A percentile compares a stretch with the other conserved stretches of the same genome.
Conservation (phyloP, 352 stramenopile species). For the Globisporangium takayamanum region DNA sequence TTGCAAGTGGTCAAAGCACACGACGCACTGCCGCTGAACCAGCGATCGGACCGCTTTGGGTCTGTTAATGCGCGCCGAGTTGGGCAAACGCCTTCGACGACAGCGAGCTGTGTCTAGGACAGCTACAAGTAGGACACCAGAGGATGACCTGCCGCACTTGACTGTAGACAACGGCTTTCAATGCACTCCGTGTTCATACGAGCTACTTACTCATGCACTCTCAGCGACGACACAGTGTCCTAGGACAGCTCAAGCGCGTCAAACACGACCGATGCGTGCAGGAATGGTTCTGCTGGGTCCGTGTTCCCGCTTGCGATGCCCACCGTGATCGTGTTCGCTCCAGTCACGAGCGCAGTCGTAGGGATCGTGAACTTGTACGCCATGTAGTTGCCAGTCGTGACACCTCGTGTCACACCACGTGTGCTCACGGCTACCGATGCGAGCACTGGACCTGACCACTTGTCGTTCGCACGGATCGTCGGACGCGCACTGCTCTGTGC, state of each 20-base stretch:
- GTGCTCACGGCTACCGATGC: slow-evolving; percentile 32
- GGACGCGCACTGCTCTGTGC: slow-evolving; percentile 24
- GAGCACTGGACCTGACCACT: slow-evolving; percentile 27
- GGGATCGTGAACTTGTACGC: slow-evolving; percentile 45
- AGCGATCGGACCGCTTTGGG: too few species aligned
- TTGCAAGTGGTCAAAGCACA: too few species aligned
- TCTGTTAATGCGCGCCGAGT: too few species aligned
- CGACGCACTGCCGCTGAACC: too few species aligned
- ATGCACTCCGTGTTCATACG: too few species aligned
- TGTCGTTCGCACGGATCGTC: slow-evolving; percentile 30
- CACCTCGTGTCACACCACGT: slow-evolving; percentile 37
- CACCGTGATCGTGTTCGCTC: slow-evolving; percentile 32
- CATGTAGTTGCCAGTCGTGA: slow-evolving; percentile 41
- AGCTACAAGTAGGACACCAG: too few species aligned
- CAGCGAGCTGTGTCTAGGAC: too few species aligned
- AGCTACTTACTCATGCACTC: too few species aligned
- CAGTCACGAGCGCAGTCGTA: slow-evolving; percentile 23
- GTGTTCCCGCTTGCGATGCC: slow-evolving; percentile 32
- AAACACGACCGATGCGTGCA: slow-evolving; percentile 37
- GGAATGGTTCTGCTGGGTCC: slow-evolving; percentile 32
- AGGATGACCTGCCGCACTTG: too few species aligned
- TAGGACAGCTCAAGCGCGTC: slow-evolving; percentile 43
- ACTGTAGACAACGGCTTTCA: too few species aligned
- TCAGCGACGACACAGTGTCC: neutral
- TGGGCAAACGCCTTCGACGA: too few species aligned